Evolutionary conservation across 2,329 filamentous ascomycete genomes (phyloP).

Genomic region (Neoscytalidium dimidiatum): DNA sequence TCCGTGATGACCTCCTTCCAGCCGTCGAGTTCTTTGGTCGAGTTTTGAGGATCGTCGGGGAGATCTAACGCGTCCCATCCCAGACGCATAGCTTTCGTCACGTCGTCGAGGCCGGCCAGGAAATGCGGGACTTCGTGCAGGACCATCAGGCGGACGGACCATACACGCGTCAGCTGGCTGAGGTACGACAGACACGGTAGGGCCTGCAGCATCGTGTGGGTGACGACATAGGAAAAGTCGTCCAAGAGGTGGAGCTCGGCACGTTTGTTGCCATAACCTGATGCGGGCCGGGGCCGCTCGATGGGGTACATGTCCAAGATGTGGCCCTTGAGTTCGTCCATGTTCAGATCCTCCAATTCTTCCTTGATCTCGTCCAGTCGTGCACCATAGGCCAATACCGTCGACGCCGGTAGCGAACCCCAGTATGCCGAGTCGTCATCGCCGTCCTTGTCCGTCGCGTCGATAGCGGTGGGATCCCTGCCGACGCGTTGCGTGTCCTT

Average conservation of each 20-base stretch:
- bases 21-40: conserved; percentile 35
- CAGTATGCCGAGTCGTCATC: conserved; percentile 50
- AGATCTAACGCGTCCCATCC: conserved; percentile 65
- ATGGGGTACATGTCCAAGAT: conserved; percentile 76
- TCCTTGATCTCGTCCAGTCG: conserved; percentile 73
- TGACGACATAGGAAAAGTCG: conserved; percentile 87
- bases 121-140: conserved; percentile 72
- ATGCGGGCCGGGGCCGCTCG: conserved; percentile 48
- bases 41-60: conserved; percentile 28
- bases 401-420: conserved; percentile 68
- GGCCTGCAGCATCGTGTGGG: conserved; percentile 86
- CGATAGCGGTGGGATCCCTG: background rate
- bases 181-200: conserved; percentile 79
- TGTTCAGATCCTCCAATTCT: conserved; percentile 68
- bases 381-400: conserved; percentile 68
- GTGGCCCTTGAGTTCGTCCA: conserved; percentile 88
- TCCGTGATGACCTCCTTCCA: conserved; percentile 45
- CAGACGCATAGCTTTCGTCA: conserved; percentile 64
- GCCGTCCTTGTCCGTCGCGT: conserved; percentile 19
- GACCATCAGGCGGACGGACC: conserved; percentile 75
- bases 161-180: conserved; percentile 70
- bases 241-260: conserved; percentile 69
- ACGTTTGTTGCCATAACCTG: conserved; percentile 34
- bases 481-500: conserved; percentile 13
- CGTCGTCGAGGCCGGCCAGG: conserved; percentile 63